phyloP scores from a whole-genome alignment of 139 green algal species.

The Tetradesmus obliquus region DNA sequence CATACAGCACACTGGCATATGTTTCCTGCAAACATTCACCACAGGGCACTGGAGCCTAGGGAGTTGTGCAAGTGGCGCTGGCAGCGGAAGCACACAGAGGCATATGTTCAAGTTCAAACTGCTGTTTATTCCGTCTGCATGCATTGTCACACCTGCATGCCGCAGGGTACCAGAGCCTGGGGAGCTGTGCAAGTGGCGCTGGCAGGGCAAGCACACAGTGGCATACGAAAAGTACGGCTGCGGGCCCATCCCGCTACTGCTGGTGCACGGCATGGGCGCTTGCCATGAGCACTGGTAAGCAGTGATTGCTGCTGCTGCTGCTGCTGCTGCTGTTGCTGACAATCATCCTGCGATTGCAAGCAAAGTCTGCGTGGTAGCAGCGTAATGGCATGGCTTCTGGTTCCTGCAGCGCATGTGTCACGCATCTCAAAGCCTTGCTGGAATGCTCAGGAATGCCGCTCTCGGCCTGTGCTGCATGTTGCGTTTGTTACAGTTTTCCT shows the following conservation, averaged over 20 bases:
- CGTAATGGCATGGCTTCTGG: no score
- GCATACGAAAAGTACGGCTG: slow-evolving; percentile 1
- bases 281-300: slow-evolving; percentile 31
- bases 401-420: no score
- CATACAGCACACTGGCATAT: background rate
- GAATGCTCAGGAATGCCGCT: no score
- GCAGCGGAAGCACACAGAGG: no score
- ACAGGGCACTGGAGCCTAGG: background rate
- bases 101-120: no score
- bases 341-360: no score
- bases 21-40: background rate
- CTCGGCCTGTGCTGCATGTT: no score
- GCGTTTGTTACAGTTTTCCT: no score
- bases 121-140: background rate
- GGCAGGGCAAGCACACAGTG: slow-evolving; percentile 8
- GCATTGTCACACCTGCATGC: background rate
- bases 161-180: background rate
- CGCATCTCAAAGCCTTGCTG: no score
- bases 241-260: slow-evolving; percentile 14
- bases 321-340: no score
- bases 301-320: background rate
- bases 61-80: background rate
- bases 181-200: slow-evolving; percentile 6
- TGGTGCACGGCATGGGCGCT: slow-evolving; percentile 37
- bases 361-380: no score